Evolutionary conservation across 1,284 basidiomycete species (phyloP), one percentile per base, ranked within the genome.

Genomic region (Coniferiporia sulphurascens): DNA sequence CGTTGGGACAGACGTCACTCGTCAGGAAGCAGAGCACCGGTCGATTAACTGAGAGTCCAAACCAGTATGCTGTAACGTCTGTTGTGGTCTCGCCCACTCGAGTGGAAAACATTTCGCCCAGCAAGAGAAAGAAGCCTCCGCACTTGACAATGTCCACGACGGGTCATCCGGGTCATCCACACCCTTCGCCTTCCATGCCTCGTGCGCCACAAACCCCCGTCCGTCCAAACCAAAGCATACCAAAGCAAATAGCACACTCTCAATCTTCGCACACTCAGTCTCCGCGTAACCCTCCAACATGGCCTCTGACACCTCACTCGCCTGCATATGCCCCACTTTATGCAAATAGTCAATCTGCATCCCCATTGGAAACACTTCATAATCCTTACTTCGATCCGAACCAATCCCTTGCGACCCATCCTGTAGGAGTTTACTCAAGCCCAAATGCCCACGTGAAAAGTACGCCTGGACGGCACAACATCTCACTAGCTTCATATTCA

Each of bases 301-400:
- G 32, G 21, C 41, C 57, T 15, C 51, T 48, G 35, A 38, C 34
- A 9, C 34, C n/a, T 17, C 58, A 46, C 13, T 35, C 58, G 19
- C 35, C 19, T 21, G 45, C 15, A 38, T 49, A 59, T 27, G 48
- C 7, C 34, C 45, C 36, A 3, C n/a, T 46, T 15, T 61, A 61
- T 54, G 22, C 59, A 36, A 57, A 57, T 32, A 49, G 34, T 44
- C 55, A 56, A 7, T 22, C 45, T 17, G 22, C 52, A 4, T 59
- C 58, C 13, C 52, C 58, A 1, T 34, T 53, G 45, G 55, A 57
- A 9, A 57, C 56, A 13, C 56, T 38, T 36, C 46, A 58, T 36
- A 58, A 56, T 45, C 48, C 60, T 19, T 58, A 48, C n/a, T 55
- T 55, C 43, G 56, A 62, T 58, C 60, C 60, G 36, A 61, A 53